Evolutionary conservation across 2,329 filamentous ascomycete species (phyloP).

Genomic region (Aspergillus chevalieri): DNA sequence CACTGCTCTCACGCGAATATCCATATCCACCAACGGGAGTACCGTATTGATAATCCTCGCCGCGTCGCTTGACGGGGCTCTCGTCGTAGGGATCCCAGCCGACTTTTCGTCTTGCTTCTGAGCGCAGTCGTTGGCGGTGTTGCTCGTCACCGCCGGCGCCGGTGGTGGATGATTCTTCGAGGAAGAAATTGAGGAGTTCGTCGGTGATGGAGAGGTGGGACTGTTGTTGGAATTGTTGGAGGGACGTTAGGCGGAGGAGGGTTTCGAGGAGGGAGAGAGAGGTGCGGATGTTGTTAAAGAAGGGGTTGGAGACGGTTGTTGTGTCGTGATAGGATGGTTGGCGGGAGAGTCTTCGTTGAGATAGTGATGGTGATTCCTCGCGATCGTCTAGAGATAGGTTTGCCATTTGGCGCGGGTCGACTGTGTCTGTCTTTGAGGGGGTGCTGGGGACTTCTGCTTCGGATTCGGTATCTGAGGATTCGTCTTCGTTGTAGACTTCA

Average conservation of each 20-base stretch:
- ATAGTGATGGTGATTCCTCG: slow-evolving; percentile 20
- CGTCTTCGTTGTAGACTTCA: slow-evolving; percentile 68
- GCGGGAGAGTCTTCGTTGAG: slow-evolving; percentile 42
- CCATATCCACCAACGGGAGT: slow-evolving; percentile 14
- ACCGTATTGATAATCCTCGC: slow-evolving; percentile 58
- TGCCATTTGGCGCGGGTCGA: slow-evolving; percentile 43
- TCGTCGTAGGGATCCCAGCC: slow-evolving; percentile 70
- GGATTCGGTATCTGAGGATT: slow-evolving; percentile 51
- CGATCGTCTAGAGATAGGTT: slow-evolving; percentile 39
- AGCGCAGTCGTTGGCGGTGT: slow-evolving; percentile 53
- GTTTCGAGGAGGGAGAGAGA: slow-evolving; percentile 81
- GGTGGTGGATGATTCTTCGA: slow-evolving; percentile 62
- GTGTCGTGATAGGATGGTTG: slow-evolving; percentile 13
- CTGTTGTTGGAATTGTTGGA: slow-evolving; percentile 87
- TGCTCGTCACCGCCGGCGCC: slow-evolving; percentile 59
- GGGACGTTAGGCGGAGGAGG: slow-evolving; percentile 73
- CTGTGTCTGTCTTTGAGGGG: slow-evolving; percentile 23
- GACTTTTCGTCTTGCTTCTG: slow-evolving; percentile 56
- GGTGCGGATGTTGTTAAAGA: slow-evolving; percentile 52
- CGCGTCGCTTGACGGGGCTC: slow-evolving; percentile 59
- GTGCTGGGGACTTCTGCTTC: slow-evolving; percentile 28
- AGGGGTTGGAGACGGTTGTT: slow-evolving; percentile 42
- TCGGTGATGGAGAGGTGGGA: slow-evolving; percentile 87
- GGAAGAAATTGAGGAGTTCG: slow-evolving; percentile 81
- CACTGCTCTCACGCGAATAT: slow-evolving; percentile 18